These are phyloP conservation scores for Acacia pycnantha DNA, from an alignment of 331 rosid genomes.

Conservation along the genomic window DNA sequence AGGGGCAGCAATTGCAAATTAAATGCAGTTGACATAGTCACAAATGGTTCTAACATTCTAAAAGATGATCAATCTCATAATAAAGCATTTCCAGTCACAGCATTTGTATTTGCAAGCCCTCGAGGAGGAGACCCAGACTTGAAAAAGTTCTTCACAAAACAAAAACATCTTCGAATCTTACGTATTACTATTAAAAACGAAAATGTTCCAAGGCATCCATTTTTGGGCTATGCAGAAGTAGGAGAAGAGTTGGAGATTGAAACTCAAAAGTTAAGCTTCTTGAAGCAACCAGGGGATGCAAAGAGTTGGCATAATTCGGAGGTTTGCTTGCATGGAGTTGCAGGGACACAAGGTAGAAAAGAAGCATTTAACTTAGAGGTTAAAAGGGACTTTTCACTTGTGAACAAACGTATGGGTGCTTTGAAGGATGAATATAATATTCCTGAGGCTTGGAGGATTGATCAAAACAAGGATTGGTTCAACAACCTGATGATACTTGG, in stretches of 20 bases:
- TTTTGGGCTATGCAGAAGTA: conserved; percentile 44
- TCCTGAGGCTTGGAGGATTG: conserved; percentile 57
- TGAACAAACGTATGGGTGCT: conserved; percentile 45
- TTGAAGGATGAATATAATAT: conserved; percentile 57
- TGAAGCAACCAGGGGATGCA: conserved; percentile 33
- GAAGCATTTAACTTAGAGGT: conserved; percentile 32
- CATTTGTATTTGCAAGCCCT: too few species aligned
- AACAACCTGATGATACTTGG: conserved; percentile 65
- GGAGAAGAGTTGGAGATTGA: conserved; percentile 61
- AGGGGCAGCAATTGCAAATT: background rate
- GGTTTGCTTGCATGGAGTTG: conserved; percentile 41
- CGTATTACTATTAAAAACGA: too few species aligned
- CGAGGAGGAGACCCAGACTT: background rate
- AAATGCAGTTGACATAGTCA: background rate
- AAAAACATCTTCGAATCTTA: background rate
- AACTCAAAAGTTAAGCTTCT: conserved; percentile 40
- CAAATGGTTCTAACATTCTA: background rate
- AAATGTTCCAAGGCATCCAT: conserved; percentile 56
- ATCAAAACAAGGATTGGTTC: conserved; percentile 66
- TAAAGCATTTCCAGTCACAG: background rate
- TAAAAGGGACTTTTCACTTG: conserved; percentile 32
- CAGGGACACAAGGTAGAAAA: conserved; percentile 34
- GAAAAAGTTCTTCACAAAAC: background rate
- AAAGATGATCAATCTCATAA: background rate
- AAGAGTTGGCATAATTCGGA: conserved; percentile 34